Evolutionary conservation across 495 filamentous ascomycete genomes (phyloP), one percentile per base, ranked within the genome.

Genomic region (Sporormia fimetaria): DNA sequence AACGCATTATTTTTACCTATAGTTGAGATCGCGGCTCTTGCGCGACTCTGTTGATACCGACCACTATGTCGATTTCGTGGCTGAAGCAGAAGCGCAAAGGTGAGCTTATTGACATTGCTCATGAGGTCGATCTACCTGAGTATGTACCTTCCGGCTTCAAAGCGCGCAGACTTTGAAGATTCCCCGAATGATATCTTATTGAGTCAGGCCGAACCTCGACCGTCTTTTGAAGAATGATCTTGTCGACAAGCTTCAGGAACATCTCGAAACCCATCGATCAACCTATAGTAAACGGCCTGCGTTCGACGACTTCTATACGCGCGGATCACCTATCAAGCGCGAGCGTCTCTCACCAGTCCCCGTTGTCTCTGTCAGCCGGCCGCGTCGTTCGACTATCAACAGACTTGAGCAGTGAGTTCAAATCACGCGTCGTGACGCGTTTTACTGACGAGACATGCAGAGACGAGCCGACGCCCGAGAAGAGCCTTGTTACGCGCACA

Each of bases 61-160:
- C 52, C 50, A 41, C 50, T 44, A 67, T 56, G 39, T 79, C 81
- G 74, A 68, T 74, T 24, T 74, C 77, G 51, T 96, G 80, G 78
- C 70, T 95, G 52, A 74, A 78, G 50, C 75, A 76, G 57, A 80
- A 92, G 70, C 78, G 80, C 63, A 96, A 95, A 66, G 66, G 66
- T 42, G 83, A 88, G 45, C 73, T 98, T 34, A 48, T 73, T 25
- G 78, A 87, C 49, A 67, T 93, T 31, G 83, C 83, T 33, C 67
- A 81, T 30, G 62, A 73, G 23, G 76, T 84, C 40, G 81, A 82
- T 18, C 62, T 94, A 26, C 70, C 71, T 54, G 73, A 80, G 85
- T 88, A 71, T 50, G 75, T 58, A 16, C 14, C 10, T 21, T 1
- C 23, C 9, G 18, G 10, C 5, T 11, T 14, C 3, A 27, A 20